Conservation (phyloP, 768 basidiomycete genomes). For the Lenzites betulinus region DNA sequence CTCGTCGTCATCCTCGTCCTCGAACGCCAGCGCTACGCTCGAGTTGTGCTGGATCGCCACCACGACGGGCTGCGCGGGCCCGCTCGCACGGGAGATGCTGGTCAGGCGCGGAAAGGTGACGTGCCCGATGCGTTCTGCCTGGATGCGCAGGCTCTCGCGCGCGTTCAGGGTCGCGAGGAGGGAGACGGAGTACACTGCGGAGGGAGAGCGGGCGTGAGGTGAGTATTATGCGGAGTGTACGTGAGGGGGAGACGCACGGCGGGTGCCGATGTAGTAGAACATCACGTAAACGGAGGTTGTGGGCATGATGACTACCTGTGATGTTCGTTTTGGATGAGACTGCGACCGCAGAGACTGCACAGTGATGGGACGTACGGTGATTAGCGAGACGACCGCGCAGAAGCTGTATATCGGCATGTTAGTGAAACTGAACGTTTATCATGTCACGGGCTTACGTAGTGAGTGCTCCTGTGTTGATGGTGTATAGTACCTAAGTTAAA, state of each 20-base stretch:
- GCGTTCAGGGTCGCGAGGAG: slow-evolving; percentile 18
- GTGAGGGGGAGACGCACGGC: background rate
- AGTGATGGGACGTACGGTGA: slow-evolving; percentile 1
- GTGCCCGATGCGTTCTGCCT: slow-evolving; percentile 7
- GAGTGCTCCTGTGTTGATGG: slow-evolving; percentile 13
- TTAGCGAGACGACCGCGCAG: slow-evolving; percentile 7
- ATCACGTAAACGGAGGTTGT: slow-evolving; percentile 15
- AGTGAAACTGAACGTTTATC: background rate
- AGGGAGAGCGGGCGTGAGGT: no score
- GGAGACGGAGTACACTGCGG: slow-evolving; percentile 16
- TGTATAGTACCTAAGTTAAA: slow-evolving; percentile 9
- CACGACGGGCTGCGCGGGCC: background rate
- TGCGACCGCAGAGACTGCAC: no score
- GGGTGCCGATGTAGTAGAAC: slow-evolving; percentile 20
- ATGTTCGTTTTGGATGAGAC: no score
- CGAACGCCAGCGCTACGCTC: slow-evolving; percentile 9
- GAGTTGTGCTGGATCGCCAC: slow-evolving; percentile 11
- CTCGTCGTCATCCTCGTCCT: slow-evolving; percentile 3
- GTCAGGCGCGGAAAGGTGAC: slow-evolving; percentile 4
- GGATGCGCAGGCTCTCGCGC: slow-evolving; percentile 10
- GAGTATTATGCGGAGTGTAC: no score
- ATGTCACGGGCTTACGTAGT: slow-evolving; percentile 1
- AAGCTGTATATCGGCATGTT: background rate
- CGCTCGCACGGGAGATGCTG: background rate
- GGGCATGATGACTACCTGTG: slow-evolving; percentile 10